Percentiles rank a stretch among this genome's conserved stretches.
phyloP scores from a whole-genome alignment of 2,329 filamentous ascomycete species.

The Emydomyces testavorans region DNA sequence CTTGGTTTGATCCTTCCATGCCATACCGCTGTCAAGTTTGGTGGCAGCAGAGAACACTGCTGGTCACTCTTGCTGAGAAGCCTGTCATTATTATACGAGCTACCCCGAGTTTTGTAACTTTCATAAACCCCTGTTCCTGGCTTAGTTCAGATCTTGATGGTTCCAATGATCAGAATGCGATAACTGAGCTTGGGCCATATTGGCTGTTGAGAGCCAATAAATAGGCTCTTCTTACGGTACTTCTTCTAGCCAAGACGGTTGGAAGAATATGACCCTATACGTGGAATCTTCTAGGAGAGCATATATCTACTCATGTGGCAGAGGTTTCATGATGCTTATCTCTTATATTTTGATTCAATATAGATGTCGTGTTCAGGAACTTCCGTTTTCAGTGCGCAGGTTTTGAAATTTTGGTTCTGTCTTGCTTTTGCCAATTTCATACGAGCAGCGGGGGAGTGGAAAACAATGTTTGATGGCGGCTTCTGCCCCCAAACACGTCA shows the following conservation, averaged over 20 bases:
- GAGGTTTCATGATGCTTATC: background rate
- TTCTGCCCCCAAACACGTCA: background rate
- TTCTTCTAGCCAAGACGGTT: background rate
- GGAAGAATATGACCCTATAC: background rate
- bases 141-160: slow-evolving; percentile 9
- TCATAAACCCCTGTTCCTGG: slow-evolving; percentile 9
- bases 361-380: background rate
- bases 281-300: slow-evolving; percentile 11
- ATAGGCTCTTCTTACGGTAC: no score
- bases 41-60: background rate
- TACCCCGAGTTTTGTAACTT: slow-evolving; percentile 11
- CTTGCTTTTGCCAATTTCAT: background rate
- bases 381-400: background rate
- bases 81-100: slow-evolving; percentile 5
- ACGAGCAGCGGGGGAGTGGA: background rate
- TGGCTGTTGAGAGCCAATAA: background rate
- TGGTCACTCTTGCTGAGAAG: background rate
- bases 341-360: background rate
- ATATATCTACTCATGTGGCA: slow-evolving; percentile 2
- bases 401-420: background rate
- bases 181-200: background rate
- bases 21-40: background rate
- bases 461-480: background rate
- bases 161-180: background rate
- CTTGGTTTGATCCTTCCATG: background rate